Base-by-base conservation (phyloP, 345 rosid species). In the Theobroma cacao region DNA sequence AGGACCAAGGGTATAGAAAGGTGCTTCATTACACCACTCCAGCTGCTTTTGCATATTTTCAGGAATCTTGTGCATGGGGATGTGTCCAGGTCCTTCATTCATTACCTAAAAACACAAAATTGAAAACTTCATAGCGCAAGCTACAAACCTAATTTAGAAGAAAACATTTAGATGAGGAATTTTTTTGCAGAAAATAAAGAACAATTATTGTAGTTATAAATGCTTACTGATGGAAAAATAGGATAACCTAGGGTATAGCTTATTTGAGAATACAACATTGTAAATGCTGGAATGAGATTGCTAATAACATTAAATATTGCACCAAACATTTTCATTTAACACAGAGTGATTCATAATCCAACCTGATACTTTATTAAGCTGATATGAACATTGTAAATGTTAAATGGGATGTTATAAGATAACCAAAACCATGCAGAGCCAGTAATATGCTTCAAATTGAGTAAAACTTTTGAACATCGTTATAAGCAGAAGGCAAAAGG, bases 21-120 rank as follows among this genome's bases (percentile, higher is more conserved):
- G 99, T 34, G 98, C 98, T 82, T 97, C 99, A 75, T 90, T 94
- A 82, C 99, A 97, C 99, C 99, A 94, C 79, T 97, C 99, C 59
- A 97, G 84, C 86, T 97, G 98, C 72, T 94, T 97, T 81, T 93
- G 97, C 98, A 94, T 91, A 84, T 97, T 97, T 89, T 94, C 99
- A 38, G 98, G 99, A 72, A 97, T 97, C 91, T 97, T 94, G 89
- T 94, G 98, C 91, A 94, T 87, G 26, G 99, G 98, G 47, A 96
- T 82, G 87, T 94, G 97, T 30, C 98, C 98, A 17, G 98, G 98
- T 4, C 98, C 99, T 90, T 97, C 99, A 87, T 97, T 97, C 98
- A 97, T 97, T 77, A 97, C 98, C 98, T 96, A 81, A 31, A 83
- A 80, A 62, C 4, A 0, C 20, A 53, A 11, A 72, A 47, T 15